Percentiles rank a stretch among this genome's conserved stretches.
Conservation (phyloP, 1,284 basidiomycete genomes). For the Boletus austroedulis region DNA sequence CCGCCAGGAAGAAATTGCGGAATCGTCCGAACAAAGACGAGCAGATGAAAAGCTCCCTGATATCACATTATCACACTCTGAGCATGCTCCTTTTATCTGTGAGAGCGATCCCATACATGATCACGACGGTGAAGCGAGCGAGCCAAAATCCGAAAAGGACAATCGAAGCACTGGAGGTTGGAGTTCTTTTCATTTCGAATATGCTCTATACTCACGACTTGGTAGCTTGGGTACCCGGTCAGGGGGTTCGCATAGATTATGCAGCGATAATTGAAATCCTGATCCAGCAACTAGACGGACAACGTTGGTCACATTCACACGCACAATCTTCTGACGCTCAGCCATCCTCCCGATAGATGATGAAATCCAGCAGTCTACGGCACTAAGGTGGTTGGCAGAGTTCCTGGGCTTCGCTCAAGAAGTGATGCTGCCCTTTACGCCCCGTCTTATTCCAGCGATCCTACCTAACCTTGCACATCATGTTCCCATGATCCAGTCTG, state of each 20-base stretch:
- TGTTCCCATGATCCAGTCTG: constrained; percentile 82
- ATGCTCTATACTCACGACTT: constrained; percentile 23
- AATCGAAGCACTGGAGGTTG: constrained; percentile 64
- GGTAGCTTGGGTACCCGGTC: constrained; percentile 85
- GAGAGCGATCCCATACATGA: constrained; percentile 49
- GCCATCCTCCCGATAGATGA: constrained; percentile 54
- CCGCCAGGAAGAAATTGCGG: constrained; percentile 54
- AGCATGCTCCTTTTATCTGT: constrained; percentile 50
- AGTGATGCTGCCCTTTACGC: constrained; percentile 93
- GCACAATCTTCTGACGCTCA: constrained; percentile 1
- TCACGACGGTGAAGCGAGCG: constrained; percentile 45
- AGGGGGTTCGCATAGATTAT: constrained; percentile 91
- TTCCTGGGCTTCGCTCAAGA: constrained; percentile 87
- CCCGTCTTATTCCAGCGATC: constrained; percentile 87
- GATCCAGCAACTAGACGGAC: constrained; percentile 82
- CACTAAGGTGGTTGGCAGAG: constrained; percentile 89
- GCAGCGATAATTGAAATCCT: constrained; percentile 92
- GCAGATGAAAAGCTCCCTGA: constrained; percentile 49
- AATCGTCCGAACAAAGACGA: constrained; percentile 42
- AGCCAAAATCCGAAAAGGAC: constrained; percentile 48
- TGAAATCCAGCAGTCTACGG: constrained; percentile 86
- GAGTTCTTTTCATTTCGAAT: constrained; percentile 17
- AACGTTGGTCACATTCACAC: constrained; percentile 58
- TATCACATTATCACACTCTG: constrained; percentile 46
- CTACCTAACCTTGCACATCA: constrained; percentile 94